phyloP scores from a whole-genome alignment of 805 yeast species.

The Ogataea paraovalis region DNA sequence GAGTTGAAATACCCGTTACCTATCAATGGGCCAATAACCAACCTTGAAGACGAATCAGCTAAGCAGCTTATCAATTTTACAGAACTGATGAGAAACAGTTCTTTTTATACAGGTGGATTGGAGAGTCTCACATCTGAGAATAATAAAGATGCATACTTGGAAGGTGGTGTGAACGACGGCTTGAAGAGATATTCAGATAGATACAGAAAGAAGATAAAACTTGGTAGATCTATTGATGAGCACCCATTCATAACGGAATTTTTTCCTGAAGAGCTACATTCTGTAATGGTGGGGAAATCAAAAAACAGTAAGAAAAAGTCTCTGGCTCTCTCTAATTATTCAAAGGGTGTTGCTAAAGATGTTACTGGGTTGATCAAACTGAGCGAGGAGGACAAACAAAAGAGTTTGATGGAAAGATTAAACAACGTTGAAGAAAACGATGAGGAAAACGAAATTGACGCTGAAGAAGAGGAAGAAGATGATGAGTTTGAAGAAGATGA shows the following conservation, averaged over 20 bases:
- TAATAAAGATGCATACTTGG: conserved; percentile 29
- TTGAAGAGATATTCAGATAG: conserved; percentile 78
- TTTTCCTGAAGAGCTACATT: conserved; percentile 75
- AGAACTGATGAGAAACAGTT: conserved; percentile 55
- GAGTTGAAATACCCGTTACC: conserved; percentile 48
- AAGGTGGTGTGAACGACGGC: conserved; percentile 56
- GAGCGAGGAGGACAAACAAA: conserved; percentile 28
- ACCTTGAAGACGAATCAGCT: conserved; percentile 48
- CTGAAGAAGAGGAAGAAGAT: conserved; percentile 55
- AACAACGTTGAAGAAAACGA: conserved; percentile 36
- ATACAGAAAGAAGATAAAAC: conserved; percentile 65
- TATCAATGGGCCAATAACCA: conserved; percentile 54
- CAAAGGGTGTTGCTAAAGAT: conserved; percentile 37
- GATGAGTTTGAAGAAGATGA: conserved; percentile 72
- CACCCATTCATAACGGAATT: conserved; percentile 70
- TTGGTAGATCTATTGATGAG: conserved; percentile 69
- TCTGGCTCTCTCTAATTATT: conserved; percentile 37
- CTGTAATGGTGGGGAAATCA: conserved; percentile 57
- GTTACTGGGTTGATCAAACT: conserved; percentile 25
- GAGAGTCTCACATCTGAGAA: conserved; percentile 19
- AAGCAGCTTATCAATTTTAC: conserved; percentile 52
- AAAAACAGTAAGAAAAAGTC: conserved; percentile 50
- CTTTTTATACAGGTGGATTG: conserved; percentile 60
- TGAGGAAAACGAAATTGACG: conserved; percentile 40
- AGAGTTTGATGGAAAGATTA: conserved; percentile 28